Conservation (phyloP, 352 stramenopile genomes). For the Salisapilia sapeloensis region DNA sequence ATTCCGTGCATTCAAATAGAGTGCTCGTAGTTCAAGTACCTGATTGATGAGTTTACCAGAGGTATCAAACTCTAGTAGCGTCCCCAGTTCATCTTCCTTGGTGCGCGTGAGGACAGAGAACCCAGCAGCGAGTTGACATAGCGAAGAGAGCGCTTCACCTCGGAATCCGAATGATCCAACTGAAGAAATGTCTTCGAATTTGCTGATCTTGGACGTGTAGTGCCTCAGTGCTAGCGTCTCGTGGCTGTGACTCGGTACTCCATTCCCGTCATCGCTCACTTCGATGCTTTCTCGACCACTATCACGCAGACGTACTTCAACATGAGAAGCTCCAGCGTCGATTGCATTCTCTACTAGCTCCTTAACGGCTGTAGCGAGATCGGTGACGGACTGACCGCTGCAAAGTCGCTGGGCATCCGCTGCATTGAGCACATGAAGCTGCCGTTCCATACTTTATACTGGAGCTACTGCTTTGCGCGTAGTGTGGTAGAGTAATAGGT, state of each 20-base stretch:
- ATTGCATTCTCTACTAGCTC: conserved; percentile 94
- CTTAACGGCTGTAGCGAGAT: conserved; percentile 92
- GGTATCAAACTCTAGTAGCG: conserved; percentile 69
- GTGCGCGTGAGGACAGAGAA: conserved; percentile 84
- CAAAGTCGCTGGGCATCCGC: conserved; percentile 51
- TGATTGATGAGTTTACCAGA: conserved; percentile 42
- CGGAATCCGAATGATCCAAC: conserved; percentile 89
- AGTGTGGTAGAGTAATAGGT: not conserved
- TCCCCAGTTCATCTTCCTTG: conserved; percentile 44
- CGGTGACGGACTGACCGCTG: conserved; percentile 89
- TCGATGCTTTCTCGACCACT: conserved; percentile 87
- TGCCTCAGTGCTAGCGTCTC: conserved; percentile 80
- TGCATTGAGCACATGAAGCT: conserved; percentile 19
- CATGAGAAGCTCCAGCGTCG: conserved; percentile 39
- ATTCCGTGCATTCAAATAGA: not conserved
- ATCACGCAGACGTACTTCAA: conserved; percentile 86
- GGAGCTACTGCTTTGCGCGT: not conserved
- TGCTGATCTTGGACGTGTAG: conserved; percentile 92
- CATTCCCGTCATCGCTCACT: conserved; percentile 91
- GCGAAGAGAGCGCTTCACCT: conserved; percentile 91
- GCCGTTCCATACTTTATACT: conserved; percentile 1
- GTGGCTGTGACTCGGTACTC: conserved; percentile 69
- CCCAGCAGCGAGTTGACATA: conserved; percentile 79
- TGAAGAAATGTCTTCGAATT: conserved; percentile 88
- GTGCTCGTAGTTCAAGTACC: conserved; percentile 1